A percentile compares a stretch with the other conserved stretches of the same genome.
Conservation (phyloP, 2,329 filamentous ascomycete genomes). For the Phyllosticta ampelicida region DNA sequence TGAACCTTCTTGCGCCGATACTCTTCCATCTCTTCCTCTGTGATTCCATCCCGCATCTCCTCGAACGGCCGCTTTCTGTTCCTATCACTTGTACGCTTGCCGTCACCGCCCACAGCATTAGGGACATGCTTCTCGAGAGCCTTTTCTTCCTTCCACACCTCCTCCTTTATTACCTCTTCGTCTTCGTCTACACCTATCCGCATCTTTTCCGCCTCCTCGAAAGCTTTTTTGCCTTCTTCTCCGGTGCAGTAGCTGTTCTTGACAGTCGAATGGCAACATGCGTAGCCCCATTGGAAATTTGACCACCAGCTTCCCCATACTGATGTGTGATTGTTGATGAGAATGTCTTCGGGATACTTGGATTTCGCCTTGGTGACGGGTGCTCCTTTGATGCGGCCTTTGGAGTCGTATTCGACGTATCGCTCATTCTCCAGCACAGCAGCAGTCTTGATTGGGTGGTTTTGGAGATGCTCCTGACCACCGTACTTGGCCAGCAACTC, state of each 20-base stretch:
- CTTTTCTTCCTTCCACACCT: conserved; percentile 35
- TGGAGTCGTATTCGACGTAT: conserved; percentile 91
- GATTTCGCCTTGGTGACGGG: conserved; percentile 67
- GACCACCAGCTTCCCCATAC: conserved; percentile 98
- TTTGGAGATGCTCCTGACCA: conserved; percentile 49
- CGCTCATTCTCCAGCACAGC: conserved; percentile 70
- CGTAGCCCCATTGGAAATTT: conserved; percentile 90
- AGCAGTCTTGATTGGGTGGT: conserved; percentile 53
- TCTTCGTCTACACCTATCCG: conserved; percentile 36
- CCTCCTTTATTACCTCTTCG: conserved; percentile 28
- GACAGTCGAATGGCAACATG: conserved; percentile 84
- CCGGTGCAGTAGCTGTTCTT: conserved; percentile 98
- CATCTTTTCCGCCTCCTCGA: conserved; percentile 61
- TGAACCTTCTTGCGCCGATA: conserved; percentile 67
- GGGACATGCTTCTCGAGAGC: conserved; percentile 31
- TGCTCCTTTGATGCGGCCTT: conserved; percentile 79
- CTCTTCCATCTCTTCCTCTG: conserved; percentile 76
- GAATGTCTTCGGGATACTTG: conserved; percentile 83
- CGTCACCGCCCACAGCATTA: conserved; percentile 31
- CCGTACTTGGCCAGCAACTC: conserved; percentile 76
- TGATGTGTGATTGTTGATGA: conserved; percentile 81
- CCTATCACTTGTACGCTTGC: conserved; percentile 26
- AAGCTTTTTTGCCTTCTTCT: conserved; percentile 71
- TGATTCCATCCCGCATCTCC: conserved; percentile 67
- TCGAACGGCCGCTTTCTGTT: conserved; percentile 63